Percentiles rank a stretch among this genome's conserved stretches.
Evolutionary conservation across 108 stramenopile genomes (phyloP).

Genomic region (Schizochytrium sp.): DNA sequence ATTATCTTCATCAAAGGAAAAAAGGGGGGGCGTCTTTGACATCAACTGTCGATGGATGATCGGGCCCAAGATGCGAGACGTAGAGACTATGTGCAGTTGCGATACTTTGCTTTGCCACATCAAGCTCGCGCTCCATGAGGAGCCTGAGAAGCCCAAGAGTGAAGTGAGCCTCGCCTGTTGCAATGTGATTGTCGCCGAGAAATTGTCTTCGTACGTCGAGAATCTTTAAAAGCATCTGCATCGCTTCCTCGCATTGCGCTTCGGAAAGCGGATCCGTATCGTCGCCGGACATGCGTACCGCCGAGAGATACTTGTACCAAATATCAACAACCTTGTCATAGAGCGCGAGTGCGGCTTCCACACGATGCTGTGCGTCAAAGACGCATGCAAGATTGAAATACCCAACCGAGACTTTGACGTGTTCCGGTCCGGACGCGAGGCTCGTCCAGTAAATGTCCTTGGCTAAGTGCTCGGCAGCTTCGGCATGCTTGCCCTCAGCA

Average conservation of each 20-base stretch:
- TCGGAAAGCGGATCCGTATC: constrained; percentile 29
- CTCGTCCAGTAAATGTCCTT: constrained; percentile 43
- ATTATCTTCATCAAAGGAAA: too few relatives aligned
- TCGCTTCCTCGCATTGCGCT: constrained; percentile 32
- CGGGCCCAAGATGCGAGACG: constrained; percentile 37
- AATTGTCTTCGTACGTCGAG: constrained; percentile 37
- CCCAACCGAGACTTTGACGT: constrained; percentile 44
- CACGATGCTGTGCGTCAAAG: constrained; percentile 40
- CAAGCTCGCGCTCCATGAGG: constrained; percentile 29
- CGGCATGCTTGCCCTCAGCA: constrained; percentile 40
- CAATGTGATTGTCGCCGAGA: constrained; percentile 47
- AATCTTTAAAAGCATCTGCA: constrained; percentile 42
- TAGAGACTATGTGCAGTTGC: constrained; percentile 24
- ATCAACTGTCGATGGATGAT: constrained; percentile 37
- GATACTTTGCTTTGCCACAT: constrained; percentile 27
- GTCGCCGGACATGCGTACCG: constrained; percentile 25
- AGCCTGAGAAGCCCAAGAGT: constrained; percentile 40
- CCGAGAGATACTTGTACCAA: constrained; percentile 52
- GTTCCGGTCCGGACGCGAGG: constrained; percentile 43
- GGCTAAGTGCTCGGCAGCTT: constrained; percentile 43
- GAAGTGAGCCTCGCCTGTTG: constrained; percentile 49
- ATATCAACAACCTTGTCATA: constrained; percentile 55
- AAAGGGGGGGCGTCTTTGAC: too few relatives aligned
- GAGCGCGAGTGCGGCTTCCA: constrained; percentile 50
- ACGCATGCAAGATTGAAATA: constrained; percentile 50